Evolutionary conservation across 2,329 filamentous ascomycete species (phyloP).

Genomic region (Alternaria alternata): DNA sequence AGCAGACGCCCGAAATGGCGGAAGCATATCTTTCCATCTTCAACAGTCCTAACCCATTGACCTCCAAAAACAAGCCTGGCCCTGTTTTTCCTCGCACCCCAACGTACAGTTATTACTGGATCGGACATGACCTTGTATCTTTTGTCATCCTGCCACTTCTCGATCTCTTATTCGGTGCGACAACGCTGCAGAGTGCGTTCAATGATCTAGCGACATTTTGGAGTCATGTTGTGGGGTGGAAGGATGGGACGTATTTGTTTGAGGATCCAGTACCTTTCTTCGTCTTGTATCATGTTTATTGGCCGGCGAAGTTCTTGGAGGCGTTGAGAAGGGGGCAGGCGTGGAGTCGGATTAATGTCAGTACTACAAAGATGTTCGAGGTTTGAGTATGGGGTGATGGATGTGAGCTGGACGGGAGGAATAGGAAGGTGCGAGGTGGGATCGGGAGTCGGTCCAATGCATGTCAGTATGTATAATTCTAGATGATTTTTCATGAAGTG

Average conservation of each 20-base stretch:
- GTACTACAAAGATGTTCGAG: constrained; percentile 68
- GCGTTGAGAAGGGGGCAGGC: constrained; percentile 56
- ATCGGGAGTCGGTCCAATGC: neutral
- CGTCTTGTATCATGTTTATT: constrained; percentile 63
- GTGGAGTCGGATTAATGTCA: constrained; percentile 74
- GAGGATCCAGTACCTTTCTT: constrained; percentile 62
- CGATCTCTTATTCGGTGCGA: constrained; percentile 27
- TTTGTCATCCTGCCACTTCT: constrained; percentile 54
- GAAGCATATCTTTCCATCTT: constrained; percentile 40
- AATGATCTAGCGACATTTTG: constrained; percentile 45
- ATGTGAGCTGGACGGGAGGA: neutral
- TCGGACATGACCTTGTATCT: constrained; percentile 70
- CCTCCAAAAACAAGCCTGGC: constrained; percentile 9
- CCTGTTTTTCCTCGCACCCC: constrained; percentile 34
- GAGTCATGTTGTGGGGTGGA: constrained; percentile 57
- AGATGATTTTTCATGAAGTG: neutral
- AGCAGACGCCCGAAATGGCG: constrained; percentile 36
- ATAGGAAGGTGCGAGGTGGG: neutral
- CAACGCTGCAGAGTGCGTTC: constrained; percentile 29
- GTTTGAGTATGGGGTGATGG: constrained; percentile 2
- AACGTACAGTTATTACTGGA: constrained; percentile 64
- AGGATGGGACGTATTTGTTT: constrained; percentile 59
- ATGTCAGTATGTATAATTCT: neutral
- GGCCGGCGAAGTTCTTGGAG: constrained; percentile 61
- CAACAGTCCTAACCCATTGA: constrained; percentile 23